Evolutionary conservation across 2,329 filamentous ascomycete genomes (phyloP), one percentile per base, ranked within the genome.

Genomic region (Periconia macrospinosa): DNA sequence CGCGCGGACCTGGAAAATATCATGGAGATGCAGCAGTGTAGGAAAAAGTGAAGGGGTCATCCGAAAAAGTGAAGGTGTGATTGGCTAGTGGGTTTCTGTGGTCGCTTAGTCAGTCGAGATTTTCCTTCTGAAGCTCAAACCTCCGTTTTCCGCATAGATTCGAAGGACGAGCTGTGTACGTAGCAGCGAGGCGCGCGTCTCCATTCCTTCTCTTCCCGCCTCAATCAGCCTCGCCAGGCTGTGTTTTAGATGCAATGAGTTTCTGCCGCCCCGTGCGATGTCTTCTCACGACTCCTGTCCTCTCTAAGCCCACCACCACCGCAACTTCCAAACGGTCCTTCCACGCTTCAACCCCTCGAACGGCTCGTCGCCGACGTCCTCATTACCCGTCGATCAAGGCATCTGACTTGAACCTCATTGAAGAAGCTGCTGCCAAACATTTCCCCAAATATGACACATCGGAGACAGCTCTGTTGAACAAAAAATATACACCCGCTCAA

Each of bases 401-500:
- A 49, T 63, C 68, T 19, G 75, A 78, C 53, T 63, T 72, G 44
- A 58, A 69, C 47, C 63, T 70, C n/a, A 62, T 73, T 41, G 68
- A 68, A 47, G 54, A 69, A 54, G 62, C 62, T 1, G 71, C 71
- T 33, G 63, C 62, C 45, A 50, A 53, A 27, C 50, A 63, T 6
- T 86, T 86, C 66, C 81, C 85, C 58, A 79, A 83, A 14, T 94
- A 92, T 77, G 86, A 85, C 14, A 75, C 81, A 41, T 81, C 53
- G 13, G 71, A 73, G 54, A 61, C 61, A 3, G 48, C 50, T 14
- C 65, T 74, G 13, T 80, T 96, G 53, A 75, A 76, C 54, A 76
- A 84, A 67, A 83, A 83, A 63, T 97, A 96, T 79, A 90, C 91
- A 0, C 82, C 87, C 15, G 85, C 88, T 71, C 93, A 97, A 78